Base-by-base conservation (phyloP, 495 filamentous ascomycete genomes). In the Halenospora varia region DNA sequence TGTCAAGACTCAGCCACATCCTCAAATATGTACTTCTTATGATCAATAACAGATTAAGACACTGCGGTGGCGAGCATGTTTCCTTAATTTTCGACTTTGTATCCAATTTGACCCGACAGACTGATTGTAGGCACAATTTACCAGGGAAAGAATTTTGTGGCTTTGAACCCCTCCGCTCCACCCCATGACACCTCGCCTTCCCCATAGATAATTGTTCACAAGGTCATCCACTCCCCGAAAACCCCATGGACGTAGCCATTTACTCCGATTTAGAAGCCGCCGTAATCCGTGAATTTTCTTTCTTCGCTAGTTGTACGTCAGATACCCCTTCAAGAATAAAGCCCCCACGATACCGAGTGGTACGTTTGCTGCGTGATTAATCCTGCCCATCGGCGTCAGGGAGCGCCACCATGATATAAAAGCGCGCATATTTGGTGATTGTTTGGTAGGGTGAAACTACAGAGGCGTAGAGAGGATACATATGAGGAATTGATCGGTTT, bases 351-450 rank as follows among this genome's bases (percentile, higher is more conserved):
- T 61, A 61, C 26, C 51, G 55, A 61, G 35, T 49, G 58, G 58
- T 25, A 51, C 47, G 52, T 61, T 61, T 52, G 52, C 56, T 56
- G 53, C 53, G 58, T 55, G 50, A 50, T 42, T 42, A 56, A 61
- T 61, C 58, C 58, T 61, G 58, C 53, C 58, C 51, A 61, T 55
- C 46, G 51, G 58, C 52, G 51, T 61, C 47, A 61, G 58, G 52
- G 45, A 55, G 51, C 58, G 52, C 58, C 52, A 61, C 52, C 58
- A 61, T 55, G 26, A 55, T 61, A 46, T 61, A 55, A 61, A 61
- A 55, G 58, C 58, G 58, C 58, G 52, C 58, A 61, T 61, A 52
- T 56, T 61, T 56, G 51, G 58, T 61, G 45, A 52, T 61, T 56
- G 35, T 61, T 56, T 48, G 50, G 58, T 61, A 56, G 58, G 58